Evolutionary conservation across 1,139 yeast genomes (phyloP).

Genomic region (Hansenula lynferdii): DNA sequence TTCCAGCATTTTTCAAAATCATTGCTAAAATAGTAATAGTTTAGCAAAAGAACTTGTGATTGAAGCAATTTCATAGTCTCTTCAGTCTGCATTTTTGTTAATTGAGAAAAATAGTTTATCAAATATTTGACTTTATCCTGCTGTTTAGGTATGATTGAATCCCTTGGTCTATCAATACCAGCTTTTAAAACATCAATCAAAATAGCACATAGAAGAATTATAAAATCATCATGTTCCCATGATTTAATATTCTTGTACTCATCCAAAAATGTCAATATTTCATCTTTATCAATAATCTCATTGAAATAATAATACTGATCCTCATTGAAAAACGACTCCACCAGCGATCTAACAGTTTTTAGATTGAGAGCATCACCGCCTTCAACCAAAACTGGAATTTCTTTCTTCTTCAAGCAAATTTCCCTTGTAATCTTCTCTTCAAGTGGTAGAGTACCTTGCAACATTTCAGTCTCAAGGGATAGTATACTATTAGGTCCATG

Average conservation of each 20-base stretch:
- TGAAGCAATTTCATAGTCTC: constrained; percentile 13
- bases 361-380: constrained; percentile 6
- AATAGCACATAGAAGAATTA: constrained; percentile 15
- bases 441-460: constrained; percentile 3
- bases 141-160: constrained; percentile 6
- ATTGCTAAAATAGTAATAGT: constrained; percentile 13
- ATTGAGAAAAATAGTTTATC: constrained; percentile 12
- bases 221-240: constrained; percentile 16
- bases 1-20: constrained; percentile 18
- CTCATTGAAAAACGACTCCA: constrained; percentile 9
- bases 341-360: constrained; percentile 6
- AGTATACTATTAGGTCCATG: constrained; percentile 11
- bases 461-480: constrained; percentile 8
- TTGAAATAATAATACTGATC: constrained; percentile 8
- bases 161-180: constrained; percentile 4
- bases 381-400: constrained; percentile 7
- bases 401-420: background rate
- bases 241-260: constrained; percentile 1
- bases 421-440: constrained; percentile 5
- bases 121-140: constrained; percentile 4
- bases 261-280: constrained; percentile 10
- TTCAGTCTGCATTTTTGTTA: constrained; percentile 12
- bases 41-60: constrained; percentile 13
- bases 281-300: constrained; percentile 12
- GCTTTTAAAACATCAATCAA: constrained; percentile 17